phyloP scores from a whole-genome alignment of 2,329 filamentous ascomycete species.

The Xylaria sp. region DNA sequence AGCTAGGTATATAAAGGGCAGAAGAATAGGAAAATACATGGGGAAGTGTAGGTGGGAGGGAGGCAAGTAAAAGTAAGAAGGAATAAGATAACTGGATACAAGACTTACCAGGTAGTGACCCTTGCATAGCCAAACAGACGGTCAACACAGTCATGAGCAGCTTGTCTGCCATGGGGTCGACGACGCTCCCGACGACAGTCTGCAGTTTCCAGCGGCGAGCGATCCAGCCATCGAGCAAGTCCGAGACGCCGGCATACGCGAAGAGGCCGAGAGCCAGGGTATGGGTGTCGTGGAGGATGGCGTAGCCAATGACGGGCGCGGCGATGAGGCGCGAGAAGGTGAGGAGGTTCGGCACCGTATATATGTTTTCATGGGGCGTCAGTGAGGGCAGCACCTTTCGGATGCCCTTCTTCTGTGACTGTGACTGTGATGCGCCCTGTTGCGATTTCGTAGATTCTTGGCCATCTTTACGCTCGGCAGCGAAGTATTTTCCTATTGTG shows the following conservation, averaged over 20 bases:
- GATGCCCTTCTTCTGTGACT: conserved; percentile 37
- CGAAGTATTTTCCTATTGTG: conserved; percentile 9
- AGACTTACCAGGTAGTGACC: conserved; percentile 78
- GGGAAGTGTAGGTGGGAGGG: not conserved
- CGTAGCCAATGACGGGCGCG: conserved; percentile 87
- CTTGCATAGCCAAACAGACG: conserved; percentile 84
- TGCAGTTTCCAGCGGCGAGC: conserved; percentile 87
- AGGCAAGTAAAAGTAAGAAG: not conserved
- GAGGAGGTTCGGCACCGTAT: conserved; percentile 93
- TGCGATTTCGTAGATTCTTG: not conserved
- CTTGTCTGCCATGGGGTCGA: conserved; percentile 98
- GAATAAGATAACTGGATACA: not conserved
- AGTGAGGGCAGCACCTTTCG: conserved; percentile 49
- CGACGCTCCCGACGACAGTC: conserved; percentile 93
- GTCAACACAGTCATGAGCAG: conserved; percentile 93
- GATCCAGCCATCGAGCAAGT: conserved; percentile 93
- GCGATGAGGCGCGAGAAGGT: conserved; percentile 87
- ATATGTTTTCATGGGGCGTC: conserved; percentile 84
- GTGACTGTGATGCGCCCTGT: not conserved
- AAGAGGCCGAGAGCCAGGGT: conserved; percentile 85
- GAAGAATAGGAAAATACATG: not conserved
- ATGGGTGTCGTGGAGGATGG: conserved; percentile 85
- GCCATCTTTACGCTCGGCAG: not conserved
- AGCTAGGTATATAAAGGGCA: not conserved
- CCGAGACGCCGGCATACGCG: conserved; percentile 89